Percentiles rank a stretch among this genome's conserved stretches.
phyloP scores from a whole-genome alignment of 768 basidiomycete species.

The Trametes gibbosa region DNA sequence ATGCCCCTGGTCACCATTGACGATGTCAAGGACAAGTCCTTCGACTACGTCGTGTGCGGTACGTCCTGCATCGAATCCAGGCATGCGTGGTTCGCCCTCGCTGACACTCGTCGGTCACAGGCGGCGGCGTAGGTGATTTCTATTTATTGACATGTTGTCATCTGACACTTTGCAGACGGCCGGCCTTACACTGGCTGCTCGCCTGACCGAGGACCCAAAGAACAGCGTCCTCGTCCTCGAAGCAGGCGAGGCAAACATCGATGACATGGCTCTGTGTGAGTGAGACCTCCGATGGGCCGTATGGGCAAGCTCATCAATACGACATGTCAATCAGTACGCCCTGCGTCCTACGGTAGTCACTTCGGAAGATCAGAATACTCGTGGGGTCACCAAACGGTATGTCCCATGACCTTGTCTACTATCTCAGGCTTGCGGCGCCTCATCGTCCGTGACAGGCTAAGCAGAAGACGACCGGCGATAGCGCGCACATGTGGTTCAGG shows the following conservation, averaged over 20 bases:
- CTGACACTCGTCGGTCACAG: not conserved
- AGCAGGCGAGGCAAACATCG: conserved; percentile 26
- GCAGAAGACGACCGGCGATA: conserved; percentile 13
- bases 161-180: conserved; percentile 22
- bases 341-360: conserved; percentile 16
- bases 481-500: conserved; percentile 9
- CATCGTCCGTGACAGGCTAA: not conserved
- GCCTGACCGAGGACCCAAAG: conserved; percentile 37
- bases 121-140: conserved; percentile 19
- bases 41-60: conserved; percentile 23
- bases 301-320: too few relatives aligned
- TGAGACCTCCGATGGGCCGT: not conserved
- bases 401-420: not conserved
- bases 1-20: conserved; percentile 8
- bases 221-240: conserved; percentile 38
- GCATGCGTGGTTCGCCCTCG: not conserved
- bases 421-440: not conserved
- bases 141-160: too few relatives aligned
- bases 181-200: conserved; percentile 40
- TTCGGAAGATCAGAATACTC: conserved; percentile 20
- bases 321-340: conserved; percentile 15
- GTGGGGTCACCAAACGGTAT: conserved; percentile 23
- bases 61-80: not conserved
- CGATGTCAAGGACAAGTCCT: conserved; percentile 20
- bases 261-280: conserved; percentile 17